Base-by-base conservation (phyloP, 352 stramenopile species). In the Aphanomyces invadans region DNA sequence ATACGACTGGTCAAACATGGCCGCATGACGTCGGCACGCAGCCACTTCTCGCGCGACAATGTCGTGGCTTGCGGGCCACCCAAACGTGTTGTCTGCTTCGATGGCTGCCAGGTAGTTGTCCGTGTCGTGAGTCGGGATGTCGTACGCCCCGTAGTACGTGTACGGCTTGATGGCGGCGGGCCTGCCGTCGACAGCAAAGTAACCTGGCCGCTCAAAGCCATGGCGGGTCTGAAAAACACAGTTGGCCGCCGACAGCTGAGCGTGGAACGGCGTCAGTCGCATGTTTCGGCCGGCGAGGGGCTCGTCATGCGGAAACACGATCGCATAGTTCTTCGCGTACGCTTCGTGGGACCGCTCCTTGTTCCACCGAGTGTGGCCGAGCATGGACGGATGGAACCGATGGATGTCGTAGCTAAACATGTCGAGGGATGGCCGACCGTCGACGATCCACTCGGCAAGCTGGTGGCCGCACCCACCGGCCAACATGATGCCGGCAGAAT, bases 101-200 rank as follows among this genome's bases (percentile, higher is more conserved):
- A 76, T 65, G 21, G 70, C 62, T 28, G 32, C 12, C 42, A 69
- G 32, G 64, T 76, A 76, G 15, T 25, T 4, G 46, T 76, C 63
- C 28, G 44, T 28, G 17, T 33, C 49, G 55, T 75, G 51, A 21
- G 51, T 64, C n/a, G 57, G 51, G 31, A 74, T 57, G 36, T 57
- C 49, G 54, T 76, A 76, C 39, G 70, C 69, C n/a, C 71, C 71
- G 36, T 74, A 76, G 54, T 76, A 76, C 51, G 73, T 71, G 68
- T 76, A 76, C 15, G 57, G 48, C 29, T 71, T 57, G 46, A 64
- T 25, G 12, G 45, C 29, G n/a, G 68, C 26, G 33, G 51, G 31
- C 15, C 23, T 44, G 28, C 26, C 15, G 17, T 21, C 29, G 19
- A 60, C 49, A 3, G 32, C 29, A 59, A 76, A 76, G 51, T 68